Evolutionary conservation across 2,329 filamentous ascomycete species (phyloP).

Genomic region (Monosporascus cannonballus): DNA sequence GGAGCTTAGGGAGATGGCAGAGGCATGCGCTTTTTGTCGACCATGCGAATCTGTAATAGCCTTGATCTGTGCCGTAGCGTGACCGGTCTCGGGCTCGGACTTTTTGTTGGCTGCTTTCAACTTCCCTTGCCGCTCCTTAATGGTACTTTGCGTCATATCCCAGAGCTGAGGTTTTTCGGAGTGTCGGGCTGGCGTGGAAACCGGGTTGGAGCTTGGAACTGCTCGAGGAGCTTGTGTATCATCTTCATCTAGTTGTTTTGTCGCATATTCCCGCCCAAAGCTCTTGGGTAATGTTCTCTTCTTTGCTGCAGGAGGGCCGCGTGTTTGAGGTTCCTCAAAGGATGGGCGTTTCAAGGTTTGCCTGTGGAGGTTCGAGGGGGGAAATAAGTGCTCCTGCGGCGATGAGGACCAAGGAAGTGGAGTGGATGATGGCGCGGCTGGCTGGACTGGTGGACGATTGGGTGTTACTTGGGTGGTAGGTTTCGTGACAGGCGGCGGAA

Average conservation of each 20-base stretch:
- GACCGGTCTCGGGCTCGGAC: slow-evolving; percentile 32
- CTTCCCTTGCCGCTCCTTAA: slow-evolving; percentile 73
- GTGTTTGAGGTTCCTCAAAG: slow-evolving; percentile 21
- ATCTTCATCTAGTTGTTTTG: slow-evolving; percentile 28
- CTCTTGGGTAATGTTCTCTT: slow-evolving; percentile 59
- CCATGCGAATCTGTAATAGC: slow-evolving; percentile 32
- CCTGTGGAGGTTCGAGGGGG: slow-evolving; percentile 25
- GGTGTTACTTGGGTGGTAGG: slow-evolving; percentile 20
- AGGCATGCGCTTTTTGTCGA: slow-evolving; percentile 29
- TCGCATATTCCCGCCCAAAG: slow-evolving; percentile 23
- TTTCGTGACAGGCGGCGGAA: slow-evolving; percentile 17
- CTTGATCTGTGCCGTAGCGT: slow-evolving; percentile 39
- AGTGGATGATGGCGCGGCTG: slow-evolving; percentile 22
- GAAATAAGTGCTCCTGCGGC: slow-evolving; percentile 42
- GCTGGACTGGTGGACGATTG: slow-evolving; percentile 12
- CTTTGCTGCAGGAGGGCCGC: slow-evolving; percentile 40
- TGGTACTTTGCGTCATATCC: slow-evolving; percentile 67
- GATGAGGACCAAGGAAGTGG: slow-evolving; percentile 68
- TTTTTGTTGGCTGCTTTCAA: slow-evolving; percentile 59
- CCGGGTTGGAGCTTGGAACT: slow-evolving; percentile 19
- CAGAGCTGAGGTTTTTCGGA: slow-evolving; percentile 43
- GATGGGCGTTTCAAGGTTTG: slow-evolving; percentile 37
- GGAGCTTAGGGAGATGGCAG: slow-evolving; percentile 67
- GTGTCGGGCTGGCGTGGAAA: slow-evolving; percentile 28
- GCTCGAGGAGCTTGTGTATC: slow-evolving; percentile 16